phyloP scores from a whole-genome alignment of 495 filamentous ascomycete genomes.

The Neurospora sp. region DNA sequence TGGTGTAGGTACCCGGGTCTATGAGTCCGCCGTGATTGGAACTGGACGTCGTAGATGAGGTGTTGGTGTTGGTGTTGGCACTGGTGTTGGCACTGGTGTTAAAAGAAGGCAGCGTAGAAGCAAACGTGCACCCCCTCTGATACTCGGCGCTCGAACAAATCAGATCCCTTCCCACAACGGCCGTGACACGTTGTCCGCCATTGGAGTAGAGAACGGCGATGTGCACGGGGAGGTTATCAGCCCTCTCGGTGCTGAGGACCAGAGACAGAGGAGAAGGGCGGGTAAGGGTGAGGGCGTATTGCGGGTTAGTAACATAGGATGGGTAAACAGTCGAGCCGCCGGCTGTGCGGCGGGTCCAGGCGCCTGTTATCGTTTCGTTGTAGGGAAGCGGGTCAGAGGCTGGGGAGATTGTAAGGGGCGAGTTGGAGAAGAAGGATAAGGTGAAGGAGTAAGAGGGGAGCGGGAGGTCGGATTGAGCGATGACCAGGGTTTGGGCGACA shows the following conservation, averaged over 20 bases:
- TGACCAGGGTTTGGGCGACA: conserved; percentile 63
- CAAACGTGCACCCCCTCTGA: conserved; percentile 62
- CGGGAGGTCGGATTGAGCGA: conserved; percentile 68
- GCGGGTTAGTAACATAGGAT: conserved; percentile 73
- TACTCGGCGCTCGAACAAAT: conserved; percentile 76
- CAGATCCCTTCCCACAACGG: conserved; percentile 65
- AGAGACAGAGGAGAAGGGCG: conserved; percentile 51
- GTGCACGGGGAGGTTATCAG: conserved; percentile 57
- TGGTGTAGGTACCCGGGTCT: conserved; percentile 64
- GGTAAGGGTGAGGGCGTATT: conserved; percentile 58
- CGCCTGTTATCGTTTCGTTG: conserved; percentile 40
- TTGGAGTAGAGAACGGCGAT: conserved; percentile 68
- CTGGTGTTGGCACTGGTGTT: not conserved
- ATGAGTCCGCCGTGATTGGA: conserved; percentile 19
- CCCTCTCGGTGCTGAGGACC: conserved; percentile 52
- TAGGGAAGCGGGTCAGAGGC: conserved; percentile 50
- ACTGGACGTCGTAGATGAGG: not conserved
- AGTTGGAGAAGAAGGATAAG: conserved; percentile 64
- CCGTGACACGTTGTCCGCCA: conserved; percentile 54
- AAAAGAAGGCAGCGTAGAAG: conserved; percentile 26
- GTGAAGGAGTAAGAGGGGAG: conserved; percentile 66
- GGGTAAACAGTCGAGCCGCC: conserved; percentile 73
- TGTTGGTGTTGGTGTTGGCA: not conserved
- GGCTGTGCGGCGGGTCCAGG: conserved; percentile 70
- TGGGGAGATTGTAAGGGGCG: conserved; percentile 45